Conservation (phyloP, 2,329 filamentous ascomycete genomes). For the Penicillium vulpinum region DNA sequence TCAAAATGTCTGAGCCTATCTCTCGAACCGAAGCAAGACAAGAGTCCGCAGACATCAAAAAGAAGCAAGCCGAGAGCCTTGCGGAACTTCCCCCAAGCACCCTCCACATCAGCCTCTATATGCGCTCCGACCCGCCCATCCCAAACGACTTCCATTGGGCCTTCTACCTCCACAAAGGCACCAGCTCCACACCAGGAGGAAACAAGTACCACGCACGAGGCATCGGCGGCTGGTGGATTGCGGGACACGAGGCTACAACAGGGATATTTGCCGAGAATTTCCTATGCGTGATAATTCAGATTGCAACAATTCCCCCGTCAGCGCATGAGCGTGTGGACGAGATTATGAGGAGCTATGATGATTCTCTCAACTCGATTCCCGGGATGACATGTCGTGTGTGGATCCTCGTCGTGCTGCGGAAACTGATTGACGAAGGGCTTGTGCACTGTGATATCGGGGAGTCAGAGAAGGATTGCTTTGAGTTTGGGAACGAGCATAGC, state of each 20-base stretch:
- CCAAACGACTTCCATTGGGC: slow-evolving; percentile 16
- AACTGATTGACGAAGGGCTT: neutral
- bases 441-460: neutral
- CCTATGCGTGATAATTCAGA: slow-evolving; percentile 1
- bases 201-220: slow-evolving; percentile 11
- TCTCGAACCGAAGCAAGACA: neutral
- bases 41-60: neutral
- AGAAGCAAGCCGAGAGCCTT: neutral
- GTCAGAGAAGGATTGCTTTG: slow-evolving; percentile 1
- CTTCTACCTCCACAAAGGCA: slow-evolving; percentile 10
- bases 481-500: neutral
- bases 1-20: neutral
- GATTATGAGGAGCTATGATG: slow-evolving; percentile 1
- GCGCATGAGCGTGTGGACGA: neutral
- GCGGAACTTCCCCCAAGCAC: neutral
- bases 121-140: slow-evolving; percentile 5
- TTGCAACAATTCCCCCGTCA: neutral
- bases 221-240: slow-evolving; percentile 2
- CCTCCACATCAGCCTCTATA: slow-evolving; percentile 3
- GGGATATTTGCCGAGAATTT: neutral
- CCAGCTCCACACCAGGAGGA: neutral
- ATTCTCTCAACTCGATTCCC: neutral
- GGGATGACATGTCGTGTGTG: neutral
- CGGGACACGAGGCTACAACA: slow-evolving; percentile 12
- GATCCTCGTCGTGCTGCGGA: neutral